These are phyloP conservation scores for Friedmanniomyces endolithicus DNA, from an alignment of 495 filamentous ascomycete species.

Conservation along the genomic window DNA sequence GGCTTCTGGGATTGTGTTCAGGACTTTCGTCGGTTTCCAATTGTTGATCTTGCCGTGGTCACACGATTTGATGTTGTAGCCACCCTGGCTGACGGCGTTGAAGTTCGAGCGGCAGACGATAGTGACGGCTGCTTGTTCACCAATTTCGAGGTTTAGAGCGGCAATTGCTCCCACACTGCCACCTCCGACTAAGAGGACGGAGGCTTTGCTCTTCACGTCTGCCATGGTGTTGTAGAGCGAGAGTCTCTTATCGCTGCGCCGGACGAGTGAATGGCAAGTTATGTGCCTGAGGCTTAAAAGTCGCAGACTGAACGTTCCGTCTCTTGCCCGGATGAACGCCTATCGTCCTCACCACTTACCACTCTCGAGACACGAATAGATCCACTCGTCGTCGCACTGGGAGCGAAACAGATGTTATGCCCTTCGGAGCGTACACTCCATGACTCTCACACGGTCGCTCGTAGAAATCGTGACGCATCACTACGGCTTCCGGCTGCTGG, in stretches of 20 bases:
- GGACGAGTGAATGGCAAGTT: background rate
- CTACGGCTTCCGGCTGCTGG: too few relatives aligned
- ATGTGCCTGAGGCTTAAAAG: background rate
- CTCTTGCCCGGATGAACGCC: too few relatives aligned
- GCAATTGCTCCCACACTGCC: constrained; percentile 28
- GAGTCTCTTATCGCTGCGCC: background rate
- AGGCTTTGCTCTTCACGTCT: background rate
- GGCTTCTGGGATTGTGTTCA: constrained; percentile 31
- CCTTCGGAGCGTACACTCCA: too few relatives aligned
- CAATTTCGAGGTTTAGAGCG: constrained; percentile 24
- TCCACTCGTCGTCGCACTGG: too few relatives aligned
- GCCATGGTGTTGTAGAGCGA: background rate
- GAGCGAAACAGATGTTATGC: too few relatives aligned
- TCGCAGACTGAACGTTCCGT: background rate
- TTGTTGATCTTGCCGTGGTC: constrained; percentile 26
- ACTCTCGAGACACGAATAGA: background rate
- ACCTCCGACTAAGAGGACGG: constrained; percentile 23
- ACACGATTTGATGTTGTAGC: constrained; percentile 26
- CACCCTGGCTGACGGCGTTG: constrained; percentile 19
- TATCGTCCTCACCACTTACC: background rate
- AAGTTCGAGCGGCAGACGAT: constrained; percentile 28
- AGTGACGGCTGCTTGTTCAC: constrained; percentile 24
- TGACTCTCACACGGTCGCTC: too few relatives aligned
- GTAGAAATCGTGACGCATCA: too few relatives aligned
- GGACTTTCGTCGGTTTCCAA: constrained; percentile 18